Percentiles rank a stretch among this genome's conserved stretches.
Evolutionary conservation across 2,329 filamentous ascomycete species (phyloP).

Genomic region (Pseudopithomyces maydicus): DNA sequence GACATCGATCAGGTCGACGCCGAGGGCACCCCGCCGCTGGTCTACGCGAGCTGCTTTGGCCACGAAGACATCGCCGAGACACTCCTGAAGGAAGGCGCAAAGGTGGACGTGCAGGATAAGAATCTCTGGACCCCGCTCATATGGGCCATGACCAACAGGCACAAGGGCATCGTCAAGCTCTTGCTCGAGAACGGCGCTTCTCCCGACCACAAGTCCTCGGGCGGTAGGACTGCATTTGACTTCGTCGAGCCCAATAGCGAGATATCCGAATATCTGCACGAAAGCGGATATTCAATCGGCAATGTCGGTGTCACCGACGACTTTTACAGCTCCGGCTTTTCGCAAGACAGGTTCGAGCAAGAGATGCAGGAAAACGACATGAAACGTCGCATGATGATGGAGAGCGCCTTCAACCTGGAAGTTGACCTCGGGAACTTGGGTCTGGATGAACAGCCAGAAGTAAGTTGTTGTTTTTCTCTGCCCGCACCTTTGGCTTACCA

Average conservation of each 20-base stretch:
- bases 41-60: slow-evolving; percentile 98
- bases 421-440: slow-evolving; percentile 95
- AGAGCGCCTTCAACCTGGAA: slow-evolving; percentile 94
- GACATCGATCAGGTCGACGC: slow-evolving; percentile 89
- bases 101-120: slow-evolving; percentile 90
- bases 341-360: slow-evolving; percentile 92
- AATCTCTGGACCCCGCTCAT: slow-evolving; percentile 98
- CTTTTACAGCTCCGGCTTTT: slow-evolving; percentile 92
- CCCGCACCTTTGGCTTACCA: slow-evolving; percentile 24
- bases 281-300: slow-evolving; percentile 90
- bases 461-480: slow-evolving; percentile 47
- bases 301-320: slow-evolving; percentile 81
- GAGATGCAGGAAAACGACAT: slow-evolving; percentile 97
- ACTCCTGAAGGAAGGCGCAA: slow-evolving; percentile 81
- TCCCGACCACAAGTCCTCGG: slow-evolving; percentile 93
- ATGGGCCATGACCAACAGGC: slow-evolving; percentile 99
- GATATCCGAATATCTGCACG: slow-evolving; percentile 92
- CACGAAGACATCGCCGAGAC: slow-evolving; percentile 87
- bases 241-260: slow-evolving; percentile 96
- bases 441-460: slow-evolving; percentile 93
- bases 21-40: slow-evolving; percentile 93
- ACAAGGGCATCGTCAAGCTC: slow-evolving; percentile 93
- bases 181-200: slow-evolving; percentile 92
- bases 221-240: slow-evolving; percentile 91
- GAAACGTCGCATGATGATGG: slow-evolving; percentile 98